Evolutionary conservation across 2,329 filamentous ascomycete species (phyloP).

Genomic region (Scytalidium sp.): DNA sequence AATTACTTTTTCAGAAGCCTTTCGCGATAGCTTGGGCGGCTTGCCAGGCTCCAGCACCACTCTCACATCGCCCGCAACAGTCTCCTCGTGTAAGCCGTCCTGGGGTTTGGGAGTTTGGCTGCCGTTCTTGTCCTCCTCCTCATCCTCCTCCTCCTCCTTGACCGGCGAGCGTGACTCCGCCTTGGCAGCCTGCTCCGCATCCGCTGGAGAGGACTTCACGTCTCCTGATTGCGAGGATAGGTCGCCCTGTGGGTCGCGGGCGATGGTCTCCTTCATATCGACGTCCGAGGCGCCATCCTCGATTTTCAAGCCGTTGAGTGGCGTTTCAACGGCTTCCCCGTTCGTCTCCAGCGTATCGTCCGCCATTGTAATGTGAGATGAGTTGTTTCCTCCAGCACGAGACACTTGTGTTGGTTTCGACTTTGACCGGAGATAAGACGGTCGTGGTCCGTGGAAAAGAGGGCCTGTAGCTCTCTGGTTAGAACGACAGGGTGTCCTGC

Average conservation of each 20-base stretch:
- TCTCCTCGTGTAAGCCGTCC: conserved; percentile 43
- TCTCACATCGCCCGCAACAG: conserved; percentile 57
- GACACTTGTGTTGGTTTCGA: neutral
- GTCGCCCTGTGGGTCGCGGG: conserved; percentile 20
- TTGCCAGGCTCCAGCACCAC: conserved; percentile 63
- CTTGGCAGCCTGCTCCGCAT: conserved; percentile 19
- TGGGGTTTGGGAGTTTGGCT: conserved; percentile 30
- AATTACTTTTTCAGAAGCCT: conserved; percentile 67
- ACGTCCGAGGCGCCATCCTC: conserved; percentile 17
- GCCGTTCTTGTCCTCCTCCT: too few species aligned
- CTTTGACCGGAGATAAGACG: neutral
- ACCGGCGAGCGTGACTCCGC: conserved; percentile 21
- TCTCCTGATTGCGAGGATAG: conserved; percentile 9
- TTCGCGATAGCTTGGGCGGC: conserved; percentile 70
- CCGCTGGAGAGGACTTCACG: conserved; percentile 19
- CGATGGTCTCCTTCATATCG: conserved; percentile 11
- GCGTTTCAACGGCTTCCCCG: conserved; percentile 25
- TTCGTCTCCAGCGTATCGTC: conserved; percentile 22
- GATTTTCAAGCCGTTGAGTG: conserved; percentile 30
- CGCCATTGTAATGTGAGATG: conserved; percentile 20
- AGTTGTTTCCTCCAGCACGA: neutral
- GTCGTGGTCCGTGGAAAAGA: neutral
- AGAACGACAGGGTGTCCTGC: too few species aligned
- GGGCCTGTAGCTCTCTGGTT: too few species aligned
- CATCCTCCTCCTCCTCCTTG: conserved; percentile 16